Evolutionary conservation across 345 rosid genomes (phyloP).

Genomic region (Gossypium bickii): DNA sequence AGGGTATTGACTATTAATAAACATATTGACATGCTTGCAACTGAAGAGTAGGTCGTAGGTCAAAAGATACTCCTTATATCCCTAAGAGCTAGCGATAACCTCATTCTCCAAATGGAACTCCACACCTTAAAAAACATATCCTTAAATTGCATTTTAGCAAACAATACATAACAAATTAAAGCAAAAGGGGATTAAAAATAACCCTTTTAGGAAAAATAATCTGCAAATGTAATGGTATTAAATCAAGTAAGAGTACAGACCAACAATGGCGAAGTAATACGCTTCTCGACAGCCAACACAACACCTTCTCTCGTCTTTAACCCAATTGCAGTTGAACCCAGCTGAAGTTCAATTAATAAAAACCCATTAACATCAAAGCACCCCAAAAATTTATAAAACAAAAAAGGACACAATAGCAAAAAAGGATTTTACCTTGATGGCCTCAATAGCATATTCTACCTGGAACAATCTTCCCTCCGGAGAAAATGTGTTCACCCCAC

Average conservation of each 20-base stretch:
- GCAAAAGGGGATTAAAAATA: background rate
- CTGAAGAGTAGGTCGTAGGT: background rate
- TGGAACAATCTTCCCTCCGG: constrained; percentile 95
- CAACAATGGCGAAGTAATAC: constrained; percentile 87
- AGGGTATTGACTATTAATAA: background rate
- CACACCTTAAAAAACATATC: background rate
- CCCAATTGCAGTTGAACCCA: constrained; percentile 95
- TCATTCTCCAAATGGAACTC: background rate
- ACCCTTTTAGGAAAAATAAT: background rate
- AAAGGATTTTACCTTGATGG: constrained; percentile 63
- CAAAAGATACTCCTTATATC: background rate
- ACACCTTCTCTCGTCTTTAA: constrained; percentile 92
- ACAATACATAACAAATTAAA: background rate
- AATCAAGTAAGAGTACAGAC: constrained; percentile 29
- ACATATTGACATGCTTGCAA: background rate
- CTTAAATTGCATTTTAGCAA: background rate
- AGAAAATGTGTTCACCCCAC: constrained; percentile 98
- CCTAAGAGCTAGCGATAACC: background rate
- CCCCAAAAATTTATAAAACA: background rate
- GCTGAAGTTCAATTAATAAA: constrained; percentile 35
- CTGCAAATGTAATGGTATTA: background rate
- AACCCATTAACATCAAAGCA: background rate
- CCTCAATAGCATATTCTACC: constrained; percentile 97
- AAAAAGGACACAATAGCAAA: background rate
- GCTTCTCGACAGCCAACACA: constrained; percentile 97